Evolutionary conservation across 495 filamentous ascomycete species (phyloP).

Genomic region (Neurospora sp.): DNA sequence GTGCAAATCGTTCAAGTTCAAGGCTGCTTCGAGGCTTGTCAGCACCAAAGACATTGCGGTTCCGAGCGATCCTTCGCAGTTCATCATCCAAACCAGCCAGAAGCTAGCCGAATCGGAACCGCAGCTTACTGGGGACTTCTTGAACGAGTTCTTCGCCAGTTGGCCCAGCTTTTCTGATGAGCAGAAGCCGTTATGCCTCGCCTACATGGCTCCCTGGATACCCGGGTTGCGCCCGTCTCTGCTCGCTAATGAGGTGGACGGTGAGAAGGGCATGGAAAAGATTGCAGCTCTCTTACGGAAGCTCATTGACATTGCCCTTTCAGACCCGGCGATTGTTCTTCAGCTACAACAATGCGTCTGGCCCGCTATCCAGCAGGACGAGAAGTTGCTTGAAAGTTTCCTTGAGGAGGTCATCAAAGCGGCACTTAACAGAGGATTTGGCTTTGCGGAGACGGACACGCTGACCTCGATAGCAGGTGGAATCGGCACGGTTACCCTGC

Average conservation of each 20-base stretch:
- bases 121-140: slow-evolving; percentile 54
- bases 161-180: slow-evolving; percentile 55
- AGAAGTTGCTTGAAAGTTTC: slow-evolving; percentile 51
- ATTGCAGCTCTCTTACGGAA: slow-evolving; percentile 51
- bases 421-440: slow-evolving; percentile 43
- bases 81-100: slow-evolving; percentile 53
- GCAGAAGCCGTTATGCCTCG: slow-evolving; percentile 52
- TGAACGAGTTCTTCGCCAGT: slow-evolving; percentile 59
- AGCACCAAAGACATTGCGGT: slow-evolving; percentile 49
- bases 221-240: slow-evolving; percentile 45
- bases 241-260: slow-evolving; percentile 44
- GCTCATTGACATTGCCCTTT: slow-evolving; percentile 49
- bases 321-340: slow-evolving; percentile 45
- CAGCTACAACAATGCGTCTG: slow-evolving; percentile 51
- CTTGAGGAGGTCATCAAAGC: slow-evolving; percentile 53
- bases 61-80: slow-evolving; percentile 49
- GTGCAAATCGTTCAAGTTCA: slow-evolving; percentile 55
- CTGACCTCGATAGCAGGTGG: slow-evolving; percentile 49
- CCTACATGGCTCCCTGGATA: slow-evolving; percentile 61
- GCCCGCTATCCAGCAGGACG: slow-evolving; percentile 52
- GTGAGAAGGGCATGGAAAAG: slow-evolving; percentile 51
- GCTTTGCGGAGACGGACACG: slow-evolving; percentile 48
- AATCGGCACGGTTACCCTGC: slow-evolving; percentile 51
- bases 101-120: slow-evolving; percentile 50
- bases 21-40: slow-evolving; percentile 47